These are phyloP conservation scores for Trichothecium sympodiale DNA, from an alignment of 2,329 filamentous ascomycete genomes.

Conservation along the genomic window DNA sequence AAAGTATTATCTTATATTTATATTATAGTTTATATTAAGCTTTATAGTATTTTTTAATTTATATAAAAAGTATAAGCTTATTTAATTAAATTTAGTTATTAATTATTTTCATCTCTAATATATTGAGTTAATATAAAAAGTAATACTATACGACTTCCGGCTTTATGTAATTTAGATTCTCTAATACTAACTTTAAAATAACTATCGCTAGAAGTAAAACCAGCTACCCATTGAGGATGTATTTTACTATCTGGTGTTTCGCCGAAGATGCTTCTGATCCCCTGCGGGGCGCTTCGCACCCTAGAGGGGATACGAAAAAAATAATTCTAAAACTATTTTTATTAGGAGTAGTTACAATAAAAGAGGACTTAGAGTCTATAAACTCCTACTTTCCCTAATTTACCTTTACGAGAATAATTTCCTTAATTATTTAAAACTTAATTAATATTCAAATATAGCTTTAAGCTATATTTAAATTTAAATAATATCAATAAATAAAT, in stretches of 20 bases:
- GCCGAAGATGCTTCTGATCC: neutral
- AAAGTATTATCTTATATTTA: no score
- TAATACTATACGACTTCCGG: no score
- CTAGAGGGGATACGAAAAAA: neutral
- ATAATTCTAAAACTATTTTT: neutral
- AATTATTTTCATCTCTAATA: neutral
- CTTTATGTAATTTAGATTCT: no score
- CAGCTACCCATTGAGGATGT: neutral
- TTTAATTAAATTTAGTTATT: neutral
- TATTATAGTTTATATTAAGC: no score
- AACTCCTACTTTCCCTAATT: no score
- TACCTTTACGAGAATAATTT: neutral
- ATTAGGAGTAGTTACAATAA: neutral
- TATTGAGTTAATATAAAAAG: neutral
- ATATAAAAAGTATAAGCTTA: neutral
- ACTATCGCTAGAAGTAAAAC: neutral
- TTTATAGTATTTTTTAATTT: no score
- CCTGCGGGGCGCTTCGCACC: neutral
- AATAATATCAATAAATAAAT: neutral
- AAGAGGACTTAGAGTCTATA: neutral
- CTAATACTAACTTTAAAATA: neutral
- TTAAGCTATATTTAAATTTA: neutral
- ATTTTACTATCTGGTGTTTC: no score
- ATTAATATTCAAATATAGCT: neutral
- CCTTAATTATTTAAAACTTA: neutral